A percentile compares a stretch with the other conserved stretches of the same genome.
Evolutionary conservation across 371 early-diverging fungal genomes (phyloP).

Genomic region (Mucor ambiguus): DNA sequence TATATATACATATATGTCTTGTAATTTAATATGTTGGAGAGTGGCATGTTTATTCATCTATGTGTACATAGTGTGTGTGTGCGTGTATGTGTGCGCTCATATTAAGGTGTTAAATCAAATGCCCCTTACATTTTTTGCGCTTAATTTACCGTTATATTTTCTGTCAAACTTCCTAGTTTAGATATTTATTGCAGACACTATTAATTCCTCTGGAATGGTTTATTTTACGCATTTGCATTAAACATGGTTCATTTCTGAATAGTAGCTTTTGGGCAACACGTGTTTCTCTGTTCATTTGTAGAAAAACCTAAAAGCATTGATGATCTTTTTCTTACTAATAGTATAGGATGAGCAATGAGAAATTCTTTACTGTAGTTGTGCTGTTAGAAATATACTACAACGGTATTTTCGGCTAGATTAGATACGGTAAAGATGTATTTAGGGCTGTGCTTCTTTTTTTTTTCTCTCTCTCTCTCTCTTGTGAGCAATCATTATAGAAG

Average conservation of each 20-base stretch:
- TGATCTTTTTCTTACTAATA: not conserved
- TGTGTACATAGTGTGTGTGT: not conserved
- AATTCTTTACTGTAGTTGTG: not conserved
- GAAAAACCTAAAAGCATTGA: not conserved
- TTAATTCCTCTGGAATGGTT: conserved; percentile 5
- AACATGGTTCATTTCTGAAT: conserved; percentile 7
- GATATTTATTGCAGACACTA: conserved; percentile 2
- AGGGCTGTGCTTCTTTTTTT: not conserved
- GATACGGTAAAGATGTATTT: not conserved
- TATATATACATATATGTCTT: conserved; percentile 3
- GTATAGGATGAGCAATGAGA: not conserved
- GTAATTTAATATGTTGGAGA: conserved; percentile 1
- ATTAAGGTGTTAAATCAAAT: not conserved
- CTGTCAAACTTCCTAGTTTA: conserved; percentile 7
- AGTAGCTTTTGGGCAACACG: not conserved
- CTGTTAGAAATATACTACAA: not conserved
- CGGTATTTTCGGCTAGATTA: not conserved
- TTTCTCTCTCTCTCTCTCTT: too few species aligned
- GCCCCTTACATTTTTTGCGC: conserved; percentile 8
- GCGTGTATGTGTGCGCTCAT: not conserved
- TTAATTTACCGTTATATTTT: conserved; percentile 2
- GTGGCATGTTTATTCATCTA: conserved; percentile 3
- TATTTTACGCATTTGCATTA: not conserved
- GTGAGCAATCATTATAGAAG: too few species aligned
- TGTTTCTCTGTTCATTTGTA: not conserved